phyloP scores from a whole-genome alignment of 1,284 basidiomycete species.

The Cerrena zonata region DNA sequence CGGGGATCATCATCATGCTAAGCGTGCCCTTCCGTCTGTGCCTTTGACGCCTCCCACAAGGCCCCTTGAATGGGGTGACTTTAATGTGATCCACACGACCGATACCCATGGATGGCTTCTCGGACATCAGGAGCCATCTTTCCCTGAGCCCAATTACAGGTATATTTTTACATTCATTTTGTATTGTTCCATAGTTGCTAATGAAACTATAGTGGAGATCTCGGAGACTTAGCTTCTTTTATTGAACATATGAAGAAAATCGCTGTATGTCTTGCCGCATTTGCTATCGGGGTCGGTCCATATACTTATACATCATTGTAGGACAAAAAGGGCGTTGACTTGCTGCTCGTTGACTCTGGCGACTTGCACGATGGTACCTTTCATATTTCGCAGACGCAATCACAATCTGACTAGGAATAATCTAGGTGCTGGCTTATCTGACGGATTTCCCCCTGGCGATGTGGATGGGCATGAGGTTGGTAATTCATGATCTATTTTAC shows the following conservation, averaged over 20 bases:
- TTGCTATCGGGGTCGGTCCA: no score
- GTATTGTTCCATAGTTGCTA: no score
- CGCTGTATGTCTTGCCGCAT: no score
- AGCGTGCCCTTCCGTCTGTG: conserved; percentile 39
- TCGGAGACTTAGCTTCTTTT: conserved; percentile 79
- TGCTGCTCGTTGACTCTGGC: conserved; percentile 67
- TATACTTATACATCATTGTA: no score
- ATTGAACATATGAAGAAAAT: conserved; percentile 75
- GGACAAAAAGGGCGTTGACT: conserved; percentile 61
- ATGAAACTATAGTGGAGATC: conserved; percentile 56
- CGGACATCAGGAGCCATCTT: conserved; percentile 63
- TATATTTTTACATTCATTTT: no score
- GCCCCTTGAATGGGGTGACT: conserved; percentile 69
- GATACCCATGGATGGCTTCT: conserved; percentile 79
- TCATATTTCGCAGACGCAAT: no score
- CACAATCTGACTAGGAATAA: no score
- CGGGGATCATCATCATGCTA: conserved; percentile 38
- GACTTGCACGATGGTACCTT: conserved; percentile 73
- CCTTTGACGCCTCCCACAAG: conserved; percentile 50
- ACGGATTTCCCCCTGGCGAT: conserved; percentile 66
- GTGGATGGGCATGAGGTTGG: conserved; percentile 67
- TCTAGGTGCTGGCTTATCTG: conserved; percentile 67
- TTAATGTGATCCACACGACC: conserved; percentile 78
- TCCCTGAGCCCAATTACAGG: conserved; percentile 73
- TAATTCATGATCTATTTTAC: conserved; percentile 5